A percentile compares a stretch with the other conserved stretches of the same genome.
phyloP scores from a whole-genome alignment of 176 grass and related monocot genomes.

The Lolium rigidum region DNA sequence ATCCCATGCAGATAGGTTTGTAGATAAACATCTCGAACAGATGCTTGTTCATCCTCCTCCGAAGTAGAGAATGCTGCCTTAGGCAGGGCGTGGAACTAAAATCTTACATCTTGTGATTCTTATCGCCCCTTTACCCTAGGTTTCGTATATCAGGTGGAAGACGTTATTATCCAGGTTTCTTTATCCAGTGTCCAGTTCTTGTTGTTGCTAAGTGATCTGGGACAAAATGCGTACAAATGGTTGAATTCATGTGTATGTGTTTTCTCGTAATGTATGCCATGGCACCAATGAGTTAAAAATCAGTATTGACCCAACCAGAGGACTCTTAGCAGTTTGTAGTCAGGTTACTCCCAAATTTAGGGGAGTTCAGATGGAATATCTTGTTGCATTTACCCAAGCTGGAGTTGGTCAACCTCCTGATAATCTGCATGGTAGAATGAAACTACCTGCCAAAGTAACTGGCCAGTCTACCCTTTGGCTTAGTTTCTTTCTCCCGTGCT shows the following conservation, averaged over 20 bases:
- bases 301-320: no score
- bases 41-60: background rate
- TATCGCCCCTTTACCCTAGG: background rate
- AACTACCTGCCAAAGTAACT: no score
- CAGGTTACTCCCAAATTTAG: no score
- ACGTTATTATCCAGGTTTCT: background rate
- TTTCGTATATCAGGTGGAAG: background rate
- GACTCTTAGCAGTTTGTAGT: no score
- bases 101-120: background rate
- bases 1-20: constrained; percentile 57
- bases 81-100: background rate
- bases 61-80: background rate
- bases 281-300: no score
- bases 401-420: no score
- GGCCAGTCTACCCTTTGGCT: no score
- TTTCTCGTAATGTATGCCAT: no score
- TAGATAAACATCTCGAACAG: constrained; percentile 50
- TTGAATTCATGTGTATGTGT: background rate
- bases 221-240: background rate
- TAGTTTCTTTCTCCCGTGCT: no score
- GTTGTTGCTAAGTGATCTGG: constrained; percentile 10
- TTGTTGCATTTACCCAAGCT: no score
- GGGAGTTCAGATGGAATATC: no score
- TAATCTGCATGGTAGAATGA: no score
- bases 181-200: background rate